Evolutionary conservation across 208 protist genomes (phyloP), one percentile per base, ranked within the genome.

Genomic region (Lotmaria passim): DNA sequence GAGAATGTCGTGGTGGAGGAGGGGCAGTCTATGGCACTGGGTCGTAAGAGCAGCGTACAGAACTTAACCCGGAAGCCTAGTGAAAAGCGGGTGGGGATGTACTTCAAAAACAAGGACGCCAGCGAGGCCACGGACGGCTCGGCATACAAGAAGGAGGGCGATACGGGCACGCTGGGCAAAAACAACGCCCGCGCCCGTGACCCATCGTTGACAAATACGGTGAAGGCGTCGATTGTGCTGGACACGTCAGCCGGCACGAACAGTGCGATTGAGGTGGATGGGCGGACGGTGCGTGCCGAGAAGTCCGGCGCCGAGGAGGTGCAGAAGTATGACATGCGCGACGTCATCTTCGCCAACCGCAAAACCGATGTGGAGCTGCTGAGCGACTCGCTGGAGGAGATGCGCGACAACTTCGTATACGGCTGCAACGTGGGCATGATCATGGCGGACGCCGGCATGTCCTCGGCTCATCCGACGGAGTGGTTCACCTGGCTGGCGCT

Each of bases 61-160:
- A 78, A 78, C 51, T 33, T 86, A 30, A 57, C 60, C 21, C 85
- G 85, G 58, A 89, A 89, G 62, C 57, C 44, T 8, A 90, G 83
- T 57, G 74, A 86, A 65, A 93, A 90, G 76, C 75, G 85, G 1
- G 80, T 93, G 21, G 87, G 87, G 19, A 89, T 93, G 81, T 93
- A 93, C 69, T 93, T 93, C 69, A 93, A 93, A 60, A 88, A 90
- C 70, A 81, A 83, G n/a, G 75, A 83, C 43, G 79, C 69, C 1
- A 41, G 73, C 14, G 69, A 90, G 30, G 70, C 52, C 24, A 67
- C 66, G n/a, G 76, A 73, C 23, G 64, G 77, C 3, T 34, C 69
- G 19, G 74, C 86, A 59, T 93, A 93, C 73, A 90, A 90, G 72
- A 86, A 89, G 72, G 84, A 90, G 6, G 83, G 82, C 52, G 85